phyloP scores from a whole-genome alignment of 345 rosid genomes.

The Eutrema heterophyllum region DNA sequence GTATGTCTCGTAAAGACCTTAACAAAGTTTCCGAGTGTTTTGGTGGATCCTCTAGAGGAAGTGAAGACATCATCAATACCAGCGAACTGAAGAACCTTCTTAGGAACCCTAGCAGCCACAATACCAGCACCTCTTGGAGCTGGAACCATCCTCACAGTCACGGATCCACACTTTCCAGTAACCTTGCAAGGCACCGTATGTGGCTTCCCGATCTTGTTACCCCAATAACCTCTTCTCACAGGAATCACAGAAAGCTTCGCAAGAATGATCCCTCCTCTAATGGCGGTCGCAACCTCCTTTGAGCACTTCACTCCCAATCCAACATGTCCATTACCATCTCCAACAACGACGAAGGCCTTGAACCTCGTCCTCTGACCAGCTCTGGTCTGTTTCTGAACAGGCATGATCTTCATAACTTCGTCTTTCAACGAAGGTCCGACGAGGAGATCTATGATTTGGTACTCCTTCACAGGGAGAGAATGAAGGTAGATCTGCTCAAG shows the following conservation, averaged over 20 bases:
- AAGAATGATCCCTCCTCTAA: constrained; percentile 57
- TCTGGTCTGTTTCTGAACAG: constrained; percentile 79
- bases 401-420: constrained; percentile 87
- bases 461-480: constrained; percentile 78
- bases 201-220: constrained; percentile 74
- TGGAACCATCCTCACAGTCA: constrained; percentile 71
- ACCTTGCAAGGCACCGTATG: constrained; percentile 79
- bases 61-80: background rate
- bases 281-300: constrained; percentile 73
- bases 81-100: background rate
- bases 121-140: constrained; percentile 78
- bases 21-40: constrained; percentile 70
- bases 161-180: constrained; percentile 69
- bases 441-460: constrained; percentile 66
- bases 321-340: constrained; percentile 61
- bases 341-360: constrained; percentile 75
- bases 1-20: constrained; percentile 32
- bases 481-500: constrained; percentile 73
- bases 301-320: constrained; percentile 73
- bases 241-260: constrained; percentile 70
- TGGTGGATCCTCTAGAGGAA: constrained; percentile 63
- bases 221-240: constrained; percentile 76
- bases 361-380: constrained; percentile 72
- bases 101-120: constrained; percentile 61
- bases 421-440: constrained; percentile 65